These are phyloP conservation scores for Saturnispora kantuleensis DNA, from an alignment of 805 yeast genomes.

Conservation along the genomic window DNA sequence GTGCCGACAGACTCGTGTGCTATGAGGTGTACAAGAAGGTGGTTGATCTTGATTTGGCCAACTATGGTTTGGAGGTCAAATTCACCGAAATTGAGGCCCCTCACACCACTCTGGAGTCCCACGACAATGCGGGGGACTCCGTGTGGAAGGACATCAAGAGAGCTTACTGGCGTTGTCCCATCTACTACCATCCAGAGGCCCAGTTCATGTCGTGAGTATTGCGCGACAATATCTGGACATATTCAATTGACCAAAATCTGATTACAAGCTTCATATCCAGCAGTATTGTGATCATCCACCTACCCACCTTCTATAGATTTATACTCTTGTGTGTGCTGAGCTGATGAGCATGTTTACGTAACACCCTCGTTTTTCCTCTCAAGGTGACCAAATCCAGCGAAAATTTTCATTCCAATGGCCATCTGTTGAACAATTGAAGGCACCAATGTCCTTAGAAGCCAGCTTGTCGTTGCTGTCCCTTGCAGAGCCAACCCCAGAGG, in stretches of 20 bases:
- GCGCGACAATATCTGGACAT: too few species aligned
- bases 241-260: too few species aligned
- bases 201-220: conserved; percentile 26
- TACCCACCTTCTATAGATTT: too few species aligned
- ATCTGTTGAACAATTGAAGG: background rate
- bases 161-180: conserved; percentile 61
- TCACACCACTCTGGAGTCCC: conserved; percentile 26
- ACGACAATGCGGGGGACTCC: conserved; percentile 27
- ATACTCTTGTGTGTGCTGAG: background rate
- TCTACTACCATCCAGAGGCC: conserved; percentile 57
- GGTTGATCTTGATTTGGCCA: conserved; percentile 67
- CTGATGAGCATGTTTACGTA: background rate
- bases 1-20: conserved; percentile 65
- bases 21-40: conserved; percentile 80
- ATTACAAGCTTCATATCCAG: too few species aligned
- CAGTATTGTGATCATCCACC: too few species aligned
- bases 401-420: too few species aligned
- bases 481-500: conserved; percentile 41
- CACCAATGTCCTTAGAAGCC: conserved; percentile 55
- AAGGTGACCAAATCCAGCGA: background rate
- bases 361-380: background rate
- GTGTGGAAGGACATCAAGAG: conserved; percentile 56
- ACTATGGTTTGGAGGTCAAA: conserved; percentile 65
- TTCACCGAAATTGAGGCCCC: conserved; percentile 44
- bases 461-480: conserved; percentile 58